These are phyloP conservation scores for Cicer judaicum DNA, from an alignment of 306 rosid genomes.

Conservation along the genomic window DNA sequence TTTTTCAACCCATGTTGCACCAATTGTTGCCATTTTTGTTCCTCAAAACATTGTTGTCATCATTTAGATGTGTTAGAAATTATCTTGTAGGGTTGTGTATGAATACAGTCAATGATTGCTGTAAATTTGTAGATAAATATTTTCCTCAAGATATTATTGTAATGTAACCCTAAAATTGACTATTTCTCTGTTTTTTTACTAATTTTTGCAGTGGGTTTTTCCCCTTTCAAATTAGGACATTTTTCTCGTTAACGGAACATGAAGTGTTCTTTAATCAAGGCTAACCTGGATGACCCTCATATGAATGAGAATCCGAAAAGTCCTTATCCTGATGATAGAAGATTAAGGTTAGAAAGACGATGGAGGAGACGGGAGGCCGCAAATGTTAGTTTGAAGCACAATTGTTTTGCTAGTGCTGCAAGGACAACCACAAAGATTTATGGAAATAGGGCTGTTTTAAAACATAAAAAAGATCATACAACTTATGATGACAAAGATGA, in stretches of 20 bases:
- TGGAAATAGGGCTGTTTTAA: not conserved
- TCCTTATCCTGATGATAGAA: constrained; percentile 28
- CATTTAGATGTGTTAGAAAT: not conserved
- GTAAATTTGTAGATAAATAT: not conserved
- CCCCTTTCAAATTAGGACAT: constrained; percentile 3
- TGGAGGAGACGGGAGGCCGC: constrained; percentile 50
- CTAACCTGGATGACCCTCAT: not conserved
- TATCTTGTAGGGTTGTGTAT: not conserved
- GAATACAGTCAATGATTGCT: not conserved
- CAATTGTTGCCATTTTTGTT: not conserved
- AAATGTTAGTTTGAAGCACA: not conserved
- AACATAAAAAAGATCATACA: not conserved
- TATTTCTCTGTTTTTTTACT: not conserved
- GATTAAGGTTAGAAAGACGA: constrained; percentile 53
- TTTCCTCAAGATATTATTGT: not conserved
- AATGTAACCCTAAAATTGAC: not conserved
- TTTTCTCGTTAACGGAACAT: constrained; percentile 33
- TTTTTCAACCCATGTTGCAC: not conserved
- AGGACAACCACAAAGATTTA: constrained; percentile 1
- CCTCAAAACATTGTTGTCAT: constrained; percentile 4
- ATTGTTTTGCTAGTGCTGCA: not conserved
- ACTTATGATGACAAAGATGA: constrained; percentile 32
- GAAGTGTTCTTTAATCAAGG: not conserved
- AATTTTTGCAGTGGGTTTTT: constrained; percentile 1
- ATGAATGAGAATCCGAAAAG: not conserved